Evolutionary conservation across 1,284 basidiomycete species (phyloP).

Genomic region (Irpex sp.): DNA sequence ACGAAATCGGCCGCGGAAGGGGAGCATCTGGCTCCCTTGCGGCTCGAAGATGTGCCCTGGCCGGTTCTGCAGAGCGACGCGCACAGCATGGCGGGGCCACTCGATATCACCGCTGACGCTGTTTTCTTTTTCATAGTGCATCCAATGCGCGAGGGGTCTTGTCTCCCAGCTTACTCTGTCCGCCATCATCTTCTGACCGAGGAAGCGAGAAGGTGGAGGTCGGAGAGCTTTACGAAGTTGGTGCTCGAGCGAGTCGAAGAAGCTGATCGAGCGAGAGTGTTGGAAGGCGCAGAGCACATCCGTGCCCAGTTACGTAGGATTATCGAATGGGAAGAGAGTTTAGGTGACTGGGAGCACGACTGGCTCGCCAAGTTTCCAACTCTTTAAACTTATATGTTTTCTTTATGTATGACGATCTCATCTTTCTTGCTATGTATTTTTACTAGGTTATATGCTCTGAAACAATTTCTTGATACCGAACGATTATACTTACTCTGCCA

Average conservation of each 20-base stretch:
- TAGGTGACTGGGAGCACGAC: background rate
- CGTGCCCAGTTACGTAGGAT: background rate
- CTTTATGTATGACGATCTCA: background rate
- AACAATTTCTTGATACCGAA: background rate
- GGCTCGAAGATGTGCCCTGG: conserved; percentile 39
- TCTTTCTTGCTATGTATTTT: background rate
- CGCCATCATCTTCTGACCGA: conserved; percentile 31
- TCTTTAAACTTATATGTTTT: background rate
- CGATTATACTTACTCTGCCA: background rate
- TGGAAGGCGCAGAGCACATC: background rate
- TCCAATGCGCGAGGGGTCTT: conserved; percentile 25
- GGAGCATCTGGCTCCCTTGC: background rate
- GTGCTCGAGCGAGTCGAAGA: background rate
- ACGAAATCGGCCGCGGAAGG: background rate
- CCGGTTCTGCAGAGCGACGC: conserved; percentile 28
- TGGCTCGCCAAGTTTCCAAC: background rate
- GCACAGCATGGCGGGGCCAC: conserved; percentile 12
- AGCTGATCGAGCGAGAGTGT: background rate
- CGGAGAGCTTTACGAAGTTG: background rate
- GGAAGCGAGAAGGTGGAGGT: conserved; percentile 22
- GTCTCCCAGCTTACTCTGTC: conserved; percentile 17
- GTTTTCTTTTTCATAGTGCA: conserved; percentile 37
- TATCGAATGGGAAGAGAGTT: background rate
- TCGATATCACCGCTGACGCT: conserved; percentile 24
- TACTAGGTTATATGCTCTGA: background rate